A percentile compares a stretch with the other conserved stretches of the same genome.
phyloP scores from a whole-genome alignment of 768 basidiomycete species.

The Hygrocybe punicea region DNA sequence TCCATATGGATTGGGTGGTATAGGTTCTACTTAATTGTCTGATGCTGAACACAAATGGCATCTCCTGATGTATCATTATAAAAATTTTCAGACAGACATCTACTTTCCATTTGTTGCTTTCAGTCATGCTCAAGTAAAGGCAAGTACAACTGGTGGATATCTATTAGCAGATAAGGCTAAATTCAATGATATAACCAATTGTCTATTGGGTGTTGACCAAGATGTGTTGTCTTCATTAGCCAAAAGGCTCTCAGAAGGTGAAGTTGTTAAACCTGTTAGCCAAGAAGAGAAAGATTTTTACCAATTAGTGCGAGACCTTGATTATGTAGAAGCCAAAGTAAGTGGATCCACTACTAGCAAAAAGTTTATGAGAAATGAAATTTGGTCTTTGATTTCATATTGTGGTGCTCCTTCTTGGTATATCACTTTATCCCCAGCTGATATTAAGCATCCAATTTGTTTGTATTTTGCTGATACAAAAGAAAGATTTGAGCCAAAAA shows the following conservation, averaged over 20 bases:
- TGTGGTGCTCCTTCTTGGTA: conserved; percentile 26
- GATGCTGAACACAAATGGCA: conserved; percentile 21
- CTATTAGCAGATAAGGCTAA: conserved; percentile 22
- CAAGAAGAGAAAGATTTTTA: conserved; percentile 36
- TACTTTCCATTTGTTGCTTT: conserved; percentile 39
- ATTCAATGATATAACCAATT: conserved; percentile 23
- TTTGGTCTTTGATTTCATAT: conserved; percentile 19
- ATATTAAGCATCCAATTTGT: conserved; percentile 18
- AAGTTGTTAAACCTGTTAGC: conserved; percentile 22
- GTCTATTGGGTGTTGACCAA: conserved; percentile 23
- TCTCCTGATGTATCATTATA: conserved; percentile 38
- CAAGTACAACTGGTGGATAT: conserved; percentile 25
- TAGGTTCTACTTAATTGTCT: conserved; percentile 19
- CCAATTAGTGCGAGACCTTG: conserved; percentile 30
- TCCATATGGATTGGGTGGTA: conserved; percentile 36
- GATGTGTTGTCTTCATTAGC: conserved; percentile 18
- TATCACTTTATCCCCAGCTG: not conserved
- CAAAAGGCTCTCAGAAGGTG: conserved; percentile 20
- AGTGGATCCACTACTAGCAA: conserved; percentile 25
- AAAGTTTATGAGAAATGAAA: conserved; percentile 15
- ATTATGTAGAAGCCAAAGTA: conserved; percentile 33
- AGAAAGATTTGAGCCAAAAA: conserved; percentile 13
- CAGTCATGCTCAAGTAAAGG: conserved; percentile 39
- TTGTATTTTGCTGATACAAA: conserved; percentile 27
- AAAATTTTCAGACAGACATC: conserved; percentile 36